phyloP scores from a whole-genome alignment of 2,329 filamentous ascomycete species.

The Fusarium sp. region DNA sequence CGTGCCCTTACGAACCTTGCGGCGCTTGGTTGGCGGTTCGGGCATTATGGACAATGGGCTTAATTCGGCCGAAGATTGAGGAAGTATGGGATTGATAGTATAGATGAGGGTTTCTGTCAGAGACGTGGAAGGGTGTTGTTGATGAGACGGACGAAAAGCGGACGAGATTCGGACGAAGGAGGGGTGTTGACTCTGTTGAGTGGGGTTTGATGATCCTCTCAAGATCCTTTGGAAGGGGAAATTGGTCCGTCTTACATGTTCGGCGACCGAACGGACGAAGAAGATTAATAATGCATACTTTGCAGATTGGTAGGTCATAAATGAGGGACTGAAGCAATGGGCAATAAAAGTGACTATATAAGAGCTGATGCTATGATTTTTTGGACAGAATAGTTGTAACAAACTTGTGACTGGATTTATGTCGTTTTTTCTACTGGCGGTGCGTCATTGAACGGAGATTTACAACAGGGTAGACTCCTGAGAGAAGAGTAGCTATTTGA shows the following conservation, averaged over 20 bases:
- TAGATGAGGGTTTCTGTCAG: constrained; percentile 1
- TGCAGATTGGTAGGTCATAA: neutral
- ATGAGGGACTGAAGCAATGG: neutral
- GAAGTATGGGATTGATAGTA: neutral
- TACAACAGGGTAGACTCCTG: too few species aligned
- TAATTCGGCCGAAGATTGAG: constrained; percentile 44
- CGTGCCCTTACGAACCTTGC: constrained; percentile 67
- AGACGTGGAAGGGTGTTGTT: neutral
- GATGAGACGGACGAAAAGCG: constrained; percentile 22
- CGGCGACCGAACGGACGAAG: constrained; percentile 39
- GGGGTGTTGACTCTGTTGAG: neutral
- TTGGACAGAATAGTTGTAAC: too few species aligned
- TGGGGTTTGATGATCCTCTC: neutral
- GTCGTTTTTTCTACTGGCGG: too few species aligned
- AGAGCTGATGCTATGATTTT: too few species aligned
- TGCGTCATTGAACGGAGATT: too few species aligned
- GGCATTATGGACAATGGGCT: constrained; percentile 21
- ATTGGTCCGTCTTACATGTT: constrained; percentile 31
- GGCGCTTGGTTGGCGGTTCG: constrained; percentile 42
- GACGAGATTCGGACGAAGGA: constrained; percentile 37
- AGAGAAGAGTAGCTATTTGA: too few species aligned
- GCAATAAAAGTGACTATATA: too few species aligned
- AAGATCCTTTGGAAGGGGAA: neutral
- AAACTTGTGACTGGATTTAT: too few species aligned
- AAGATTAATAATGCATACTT: constrained; percentile 12